These are phyloP conservation scores for Claviceps citrina DNA, from an alignment of 2,329 filamentous ascomycete species.

Conservation along the genomic window DNA sequence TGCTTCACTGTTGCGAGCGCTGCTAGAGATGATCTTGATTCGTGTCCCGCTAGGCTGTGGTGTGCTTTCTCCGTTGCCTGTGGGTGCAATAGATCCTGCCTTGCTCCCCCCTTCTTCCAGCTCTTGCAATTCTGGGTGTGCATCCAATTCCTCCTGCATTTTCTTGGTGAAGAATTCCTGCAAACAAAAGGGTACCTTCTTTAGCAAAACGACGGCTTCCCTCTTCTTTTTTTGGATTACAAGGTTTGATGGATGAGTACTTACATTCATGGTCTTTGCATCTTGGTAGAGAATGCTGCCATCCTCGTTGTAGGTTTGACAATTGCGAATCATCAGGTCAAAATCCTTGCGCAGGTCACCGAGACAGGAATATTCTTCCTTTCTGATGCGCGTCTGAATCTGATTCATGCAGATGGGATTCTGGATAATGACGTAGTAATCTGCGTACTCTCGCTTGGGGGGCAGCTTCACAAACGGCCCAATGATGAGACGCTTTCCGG, in stretches of 20 bases:
- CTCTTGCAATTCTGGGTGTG: constrained; percentile 39
- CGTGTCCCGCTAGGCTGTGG: constrained; percentile 47
- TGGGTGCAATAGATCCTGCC: constrained; percentile 26
- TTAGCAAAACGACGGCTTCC: not conserved
- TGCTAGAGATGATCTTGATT: constrained; percentile 51
- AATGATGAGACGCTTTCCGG: constrained; percentile 64
- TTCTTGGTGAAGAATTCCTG: constrained; percentile 42
- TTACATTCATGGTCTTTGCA: constrained; percentile 82
- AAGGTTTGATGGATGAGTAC: constrained; percentile 14
- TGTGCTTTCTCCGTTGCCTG: constrained; percentile 42
- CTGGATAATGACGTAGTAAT: constrained; percentile 89
- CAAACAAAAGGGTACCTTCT: not conserved
- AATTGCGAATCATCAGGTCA: constrained; percentile 73
- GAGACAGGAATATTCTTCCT: constrained; percentile 74
- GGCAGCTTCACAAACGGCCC: constrained; percentile 88
- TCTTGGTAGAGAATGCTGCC: constrained; percentile 83
- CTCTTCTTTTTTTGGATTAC: not conserved
- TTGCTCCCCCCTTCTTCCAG: constrained; percentile 32
- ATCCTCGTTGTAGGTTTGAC: constrained; percentile 92
- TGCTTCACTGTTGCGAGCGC: constrained; percentile 16
- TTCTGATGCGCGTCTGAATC: constrained; percentile 90
- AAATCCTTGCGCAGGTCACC: constrained; percentile 73
- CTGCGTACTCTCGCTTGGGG: constrained; percentile 74
- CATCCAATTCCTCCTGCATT: constrained; percentile 36
- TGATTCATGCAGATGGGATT: constrained; percentile 92